Conservation (phyloP, 2,329 filamentous ascomycete genomes). For the Neoarthrinium moseri region DNA sequence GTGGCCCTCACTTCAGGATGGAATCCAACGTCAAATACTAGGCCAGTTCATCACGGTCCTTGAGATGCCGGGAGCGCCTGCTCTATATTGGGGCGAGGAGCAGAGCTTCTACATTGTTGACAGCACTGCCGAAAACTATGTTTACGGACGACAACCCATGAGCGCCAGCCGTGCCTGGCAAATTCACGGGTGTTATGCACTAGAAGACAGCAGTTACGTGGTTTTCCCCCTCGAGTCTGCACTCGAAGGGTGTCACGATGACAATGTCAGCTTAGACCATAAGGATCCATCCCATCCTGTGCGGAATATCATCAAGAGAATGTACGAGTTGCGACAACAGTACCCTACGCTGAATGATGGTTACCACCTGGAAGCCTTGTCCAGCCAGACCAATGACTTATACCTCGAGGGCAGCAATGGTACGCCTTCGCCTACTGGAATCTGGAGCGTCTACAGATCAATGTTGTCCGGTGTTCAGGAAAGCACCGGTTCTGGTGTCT, state of each 20-base stretch:
- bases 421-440: slow-evolving; percentile 52
- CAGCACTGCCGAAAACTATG: slow-evolving; percentile 62
- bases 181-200: slow-evolving; percentile 61
- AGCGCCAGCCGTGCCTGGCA: slow-evolving; percentile 62
- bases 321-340: slow-evolving; percentile 57
- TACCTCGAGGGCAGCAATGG: slow-evolving; percentile 51
- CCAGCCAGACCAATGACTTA: slow-evolving; percentile 52
- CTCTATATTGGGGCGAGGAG: slow-evolving; percentile 64
- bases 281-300: slow-evolving; percentile 61
- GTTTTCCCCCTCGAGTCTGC: slow-evolving; percentile 56
- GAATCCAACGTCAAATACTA: slow-evolving; percentile 55
- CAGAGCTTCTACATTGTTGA: slow-evolving; percentile 64
- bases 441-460: slow-evolving; percentile 59
- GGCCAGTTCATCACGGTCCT: slow-evolving; percentile 59
- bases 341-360: slow-evolving; percentile 61
- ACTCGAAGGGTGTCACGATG: slow-evolving; percentile 54
- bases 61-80: slow-evolving; percentile 59
- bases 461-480: slow-evolving; percentile 48
- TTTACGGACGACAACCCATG: slow-evolving; percentile 65
- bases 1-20: slow-evolving; percentile 59
- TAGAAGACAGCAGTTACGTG: slow-evolving; percentile 55
- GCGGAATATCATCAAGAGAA: slow-evolving; percentile 59
- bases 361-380: slow-evolving; percentile 52
- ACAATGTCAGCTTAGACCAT: slow-evolving; percentile 57
- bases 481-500: slow-evolving; percentile 38